Evolutionary conservation across 169 alveolate species (phyloP), one percentile per base, ranked within the genome.

Genomic region (Plasmodium knowlesi): DNA sequence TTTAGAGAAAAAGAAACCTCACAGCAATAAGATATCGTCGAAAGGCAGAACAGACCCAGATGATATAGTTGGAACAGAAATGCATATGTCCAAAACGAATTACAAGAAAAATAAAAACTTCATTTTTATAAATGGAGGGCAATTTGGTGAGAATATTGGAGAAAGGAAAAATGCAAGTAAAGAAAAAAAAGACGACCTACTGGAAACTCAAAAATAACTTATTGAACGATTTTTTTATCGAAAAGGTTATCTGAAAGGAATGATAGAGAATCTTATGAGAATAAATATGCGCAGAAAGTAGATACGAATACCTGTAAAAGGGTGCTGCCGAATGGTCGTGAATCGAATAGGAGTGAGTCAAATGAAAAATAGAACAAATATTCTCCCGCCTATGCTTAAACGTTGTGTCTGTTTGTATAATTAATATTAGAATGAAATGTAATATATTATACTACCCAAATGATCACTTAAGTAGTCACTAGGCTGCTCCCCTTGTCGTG

Each of bases 161-260:
- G 83, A 78, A 57, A 79, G 32, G 71, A 30, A 46, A 46, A 84
- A 5, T 43, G 46, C 70, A 14, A 25, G 50, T 32, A 79, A 78
- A 25, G 89, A 73, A 32, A 73, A 88, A 54, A 37, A 37, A 78
- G 79, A 43, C 32, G 72, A 61, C 2, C 39, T 79, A 79, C 81
- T 61, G 19, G 50, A 50, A 88, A 39, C 19, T 67, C 4, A 76
- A 79, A 54, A 78, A 88, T 28, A 54, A 46, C 9, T 34, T 78
- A 43, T 46, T 78, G 5, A 88, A 12, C 46, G 78, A 78, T 61
- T 57, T 88, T 88, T 32, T 53, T 88, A 70, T 78, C 82, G 79
- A 50, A 88, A 37, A 57, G 50, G 12, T 28, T 37, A 30, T 85
- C 70, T 37, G 3, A 50, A 84, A 72, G 50, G 28, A 73, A 28